Percentiles rank a stretch among this genome's conserved stretches.
Conservation (phyloP, 225 moss, liverwort and hornwort species). For the Polytrichum formosum region DNA sequence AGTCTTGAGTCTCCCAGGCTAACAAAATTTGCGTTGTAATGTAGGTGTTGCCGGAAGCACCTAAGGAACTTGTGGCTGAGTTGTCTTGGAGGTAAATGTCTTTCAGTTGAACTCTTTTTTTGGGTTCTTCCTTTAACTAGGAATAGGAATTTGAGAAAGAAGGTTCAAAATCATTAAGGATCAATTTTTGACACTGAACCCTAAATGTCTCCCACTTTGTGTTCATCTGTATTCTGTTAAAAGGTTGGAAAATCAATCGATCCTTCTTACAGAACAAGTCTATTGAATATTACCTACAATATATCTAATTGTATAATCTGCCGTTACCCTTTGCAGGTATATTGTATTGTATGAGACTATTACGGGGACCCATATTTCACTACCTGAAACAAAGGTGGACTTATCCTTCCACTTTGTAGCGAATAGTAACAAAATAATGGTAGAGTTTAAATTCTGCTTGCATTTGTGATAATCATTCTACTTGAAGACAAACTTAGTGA, state of each 20-base stretch:
- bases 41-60: constrained; percentile 62
- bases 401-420: background rate
- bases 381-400: constrained; percentile 42
- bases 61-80: constrained; percentile 61
- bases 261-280: too few relatives aligned
- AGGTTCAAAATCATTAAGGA: background rate
- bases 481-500: background rate
- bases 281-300: background rate
- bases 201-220: too few relatives aligned
- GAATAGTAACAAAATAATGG: background rate
- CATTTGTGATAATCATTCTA: background rate
- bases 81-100: constrained; percentile 50
- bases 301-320: background rate
- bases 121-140: too few relatives aligned
- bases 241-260: too few relatives aligned
- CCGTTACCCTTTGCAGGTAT: constrained; percentile 29
- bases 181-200: too few relatives aligned
- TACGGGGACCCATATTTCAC: constrained; percentile 41
- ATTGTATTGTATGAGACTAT: constrained; percentile 61
- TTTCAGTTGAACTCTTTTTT: background rate
- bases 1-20: background rate
- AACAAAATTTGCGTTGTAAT: background rate
- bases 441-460: background rate
- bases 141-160: too few relatives aligned
- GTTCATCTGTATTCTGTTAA: too few relatives aligned